These are phyloP conservation scores for Russula virescens DNA, from an alignment of 768 basidiomycete genomes.

Conservation along the genomic window DNA sequence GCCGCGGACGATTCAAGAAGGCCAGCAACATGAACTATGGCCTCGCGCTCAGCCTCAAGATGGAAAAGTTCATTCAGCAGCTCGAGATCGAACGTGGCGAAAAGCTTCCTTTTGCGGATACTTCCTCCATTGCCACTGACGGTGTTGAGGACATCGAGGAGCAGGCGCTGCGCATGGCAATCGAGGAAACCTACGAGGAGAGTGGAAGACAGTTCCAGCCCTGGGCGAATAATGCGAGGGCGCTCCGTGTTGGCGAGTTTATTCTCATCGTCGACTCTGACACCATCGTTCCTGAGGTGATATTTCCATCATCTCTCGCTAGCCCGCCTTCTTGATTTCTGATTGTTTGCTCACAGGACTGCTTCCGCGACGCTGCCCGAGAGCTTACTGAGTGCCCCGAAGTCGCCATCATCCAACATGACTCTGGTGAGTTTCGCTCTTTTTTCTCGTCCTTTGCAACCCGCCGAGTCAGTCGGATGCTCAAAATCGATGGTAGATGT, in stretches of 20 bases:
- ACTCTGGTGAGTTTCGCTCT: too few relatives aligned
- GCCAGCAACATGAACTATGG: constrained; percentile 87
- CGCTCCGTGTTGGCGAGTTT: constrained; percentile 70
- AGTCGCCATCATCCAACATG: too few relatives aligned
- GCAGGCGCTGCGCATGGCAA: constrained; percentile 61
- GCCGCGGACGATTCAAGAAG: constrained; percentile 90
- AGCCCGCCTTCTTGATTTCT: background rate
- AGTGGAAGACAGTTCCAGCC: constrained; percentile 59
- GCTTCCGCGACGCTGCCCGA: too few relatives aligned
- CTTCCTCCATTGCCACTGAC: constrained; percentile 35
- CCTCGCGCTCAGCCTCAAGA: too few relatives aligned
- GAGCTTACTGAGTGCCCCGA: too few relatives aligned
- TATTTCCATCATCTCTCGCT: background rate
- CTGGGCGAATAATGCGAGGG: constrained; percentile 71
- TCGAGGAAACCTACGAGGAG: constrained; percentile 78
- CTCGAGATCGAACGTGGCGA: constrained; percentile 40
- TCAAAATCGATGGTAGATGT: constrained; percentile 46
- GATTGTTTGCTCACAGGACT: constrained; percentile 47
- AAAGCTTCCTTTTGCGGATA: constrained; percentile 32
- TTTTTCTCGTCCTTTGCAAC: too few relatives aligned
- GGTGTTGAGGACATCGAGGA: constrained; percentile 59
- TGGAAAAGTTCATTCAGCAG: too few relatives aligned
- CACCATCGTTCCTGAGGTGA: constrained; percentile 68
- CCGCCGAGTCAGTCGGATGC: background rate
- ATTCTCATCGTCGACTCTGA: constrained; percentile 75